Base-by-base conservation (phyloP, 2,329 filamentous ascomycete species). In the Aspergillus pseudonomiae region DNA sequence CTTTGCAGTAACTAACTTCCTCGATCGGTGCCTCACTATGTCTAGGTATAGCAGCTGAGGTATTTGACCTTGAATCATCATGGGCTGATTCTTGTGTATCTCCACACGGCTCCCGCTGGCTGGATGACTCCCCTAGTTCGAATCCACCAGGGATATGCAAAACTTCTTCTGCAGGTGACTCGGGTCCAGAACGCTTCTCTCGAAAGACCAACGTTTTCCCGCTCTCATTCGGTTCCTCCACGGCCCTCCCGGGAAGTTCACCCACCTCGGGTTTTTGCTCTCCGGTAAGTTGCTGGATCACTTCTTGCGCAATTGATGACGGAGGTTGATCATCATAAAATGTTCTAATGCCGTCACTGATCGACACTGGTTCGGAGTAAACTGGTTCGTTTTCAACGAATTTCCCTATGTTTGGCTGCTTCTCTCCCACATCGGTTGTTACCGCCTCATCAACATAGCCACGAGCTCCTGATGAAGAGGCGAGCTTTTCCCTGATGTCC, bases 401-500 rank as follows among this genome's bases (percentile, higher is more conserved):
- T 21, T 67, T 63, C 11, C 64, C 57, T 1, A 50, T n/a, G 1
- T 56, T 46, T 6, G 63, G 12, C 58, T 61, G 32, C 62, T 57
- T 28, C 50, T 70, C 69, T 70, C 80, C 74, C 65, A 78, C 72
- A 52, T 73, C 72, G 12, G 80, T 79, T 10, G 80, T 83, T 14
- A 82, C 80, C 2, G 82, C 73, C 66, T 87, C 84, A 12, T 80
- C 77, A n/a, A 83, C 77, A 66, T 82, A 83, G 1, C 81, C 83
- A 58, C 79, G 70, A 75, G 4, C 81, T 83, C 67, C 86, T 83
- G 1, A 80, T 79, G 87, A 82, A 19, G 78, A 78, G 60, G 79
- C 78, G 68, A 88, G 88, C 62, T 79, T 71, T n/a, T 70, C 72
- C 57, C 85, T 83, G 87, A 85, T 5, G 53, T 91, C 82, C 41